Conservation (phyloP, 805 yeast genomes). For the Candida gorgasii region DNA sequence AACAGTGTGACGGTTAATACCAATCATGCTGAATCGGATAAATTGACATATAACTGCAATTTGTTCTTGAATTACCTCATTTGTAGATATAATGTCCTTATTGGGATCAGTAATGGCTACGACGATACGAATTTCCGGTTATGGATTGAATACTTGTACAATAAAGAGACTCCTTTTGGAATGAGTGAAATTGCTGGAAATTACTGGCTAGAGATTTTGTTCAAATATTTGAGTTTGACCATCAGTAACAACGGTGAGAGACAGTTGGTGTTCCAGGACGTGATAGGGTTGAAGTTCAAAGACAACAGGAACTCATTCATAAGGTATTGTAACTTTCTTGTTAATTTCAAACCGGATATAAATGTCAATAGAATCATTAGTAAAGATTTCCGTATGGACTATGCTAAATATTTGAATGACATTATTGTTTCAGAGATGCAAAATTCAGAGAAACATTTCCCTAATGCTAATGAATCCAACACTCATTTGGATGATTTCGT, state of each 20-base stretch:
- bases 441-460: slow-evolving; percentile 23
- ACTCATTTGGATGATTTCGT: slow-evolving; percentile 26
- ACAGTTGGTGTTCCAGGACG: slow-evolving; percentile 19
- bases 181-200: slow-evolving; percentile 36
- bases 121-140: slow-evolving; percentile 17
- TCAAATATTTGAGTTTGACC: slow-evolving; percentile 18
- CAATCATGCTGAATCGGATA: slow-evolving; percentile 13
- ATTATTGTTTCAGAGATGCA: slow-evolving; percentile 18
- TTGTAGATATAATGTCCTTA: slow-evolving; percentile 34
- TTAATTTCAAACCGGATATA: slow-evolving; percentile 16
- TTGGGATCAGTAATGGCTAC: slow-evolving; percentile 25
- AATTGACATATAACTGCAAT: slow-evolving; percentile 19
- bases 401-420: slow-evolving; percentile 22
- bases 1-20: slow-evolving; percentile 17
- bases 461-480: slow-evolving; percentile 27
- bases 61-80: slow-evolving; percentile 30
- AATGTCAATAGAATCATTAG: slow-evolving; percentile 12
- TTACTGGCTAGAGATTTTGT: slow-evolving; percentile 35
- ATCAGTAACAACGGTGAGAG: slow-evolving; percentile 20
- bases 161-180: slow-evolving; percentile 22
- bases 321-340: slow-evolving; percentile 27
- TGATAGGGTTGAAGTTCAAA: slow-evolving; percentile 22
- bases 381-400: slow-evolving; percentile 26
- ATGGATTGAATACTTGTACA: slow-evolving; percentile 32
- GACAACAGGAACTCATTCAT: slow-evolving; percentile 27